Conservation (phyloP, 768 basidiomycete species). For the Amanita pseudoporphyria region DNA sequence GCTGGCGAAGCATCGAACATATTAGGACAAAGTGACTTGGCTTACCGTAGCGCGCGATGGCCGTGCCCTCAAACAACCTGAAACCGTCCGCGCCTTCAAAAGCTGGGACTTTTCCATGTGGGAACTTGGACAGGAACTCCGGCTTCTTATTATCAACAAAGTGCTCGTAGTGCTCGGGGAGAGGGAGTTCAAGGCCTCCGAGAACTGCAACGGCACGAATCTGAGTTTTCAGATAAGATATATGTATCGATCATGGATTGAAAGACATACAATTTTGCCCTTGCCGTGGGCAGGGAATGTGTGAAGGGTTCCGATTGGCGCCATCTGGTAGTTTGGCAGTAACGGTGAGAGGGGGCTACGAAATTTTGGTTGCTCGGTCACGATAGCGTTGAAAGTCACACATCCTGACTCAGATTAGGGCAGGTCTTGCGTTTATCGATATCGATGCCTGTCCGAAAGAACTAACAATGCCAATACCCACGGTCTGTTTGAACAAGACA, state of each 20-base stretch:
- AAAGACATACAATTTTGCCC: conserved; percentile 39
- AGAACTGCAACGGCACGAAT: conserved; percentile 49
- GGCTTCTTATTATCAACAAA: conserved; percentile 60
- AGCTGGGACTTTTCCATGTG: conserved; percentile 78
- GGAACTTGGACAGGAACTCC: conserved; percentile 66
- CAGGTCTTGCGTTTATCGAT: conserved; percentile 2
- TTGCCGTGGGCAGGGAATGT: conserved; percentile 30
- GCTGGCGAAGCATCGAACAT: conserved; percentile 18
- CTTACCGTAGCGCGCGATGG: conserved; percentile 89
- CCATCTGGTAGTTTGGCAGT: conserved; percentile 27
- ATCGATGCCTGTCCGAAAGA: background rate
- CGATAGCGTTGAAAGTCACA: conserved; percentile 1
- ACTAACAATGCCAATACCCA: background rate
- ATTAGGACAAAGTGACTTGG: conserved; percentile 24
- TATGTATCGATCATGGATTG: background rate
- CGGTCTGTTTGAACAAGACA: background rate
- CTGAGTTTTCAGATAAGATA: conserved; percentile 18
- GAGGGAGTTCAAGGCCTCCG: conserved; percentile 46
- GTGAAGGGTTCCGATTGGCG: conserved; percentile 59
- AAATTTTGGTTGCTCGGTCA: conserved; percentile 2
- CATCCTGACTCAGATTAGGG: background rate
- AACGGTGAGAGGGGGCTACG: conserved; percentile 12
- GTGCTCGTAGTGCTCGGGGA: conserved; percentile 46
- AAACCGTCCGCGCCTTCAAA: conserved; percentile 71
- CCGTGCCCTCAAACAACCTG: conserved; percentile 63